These are phyloP conservation scores for Coniochaeta sp. DNA, from an alignment of 2,329 filamentous ascomycete genomes.

Conservation along the genomic window DNA sequence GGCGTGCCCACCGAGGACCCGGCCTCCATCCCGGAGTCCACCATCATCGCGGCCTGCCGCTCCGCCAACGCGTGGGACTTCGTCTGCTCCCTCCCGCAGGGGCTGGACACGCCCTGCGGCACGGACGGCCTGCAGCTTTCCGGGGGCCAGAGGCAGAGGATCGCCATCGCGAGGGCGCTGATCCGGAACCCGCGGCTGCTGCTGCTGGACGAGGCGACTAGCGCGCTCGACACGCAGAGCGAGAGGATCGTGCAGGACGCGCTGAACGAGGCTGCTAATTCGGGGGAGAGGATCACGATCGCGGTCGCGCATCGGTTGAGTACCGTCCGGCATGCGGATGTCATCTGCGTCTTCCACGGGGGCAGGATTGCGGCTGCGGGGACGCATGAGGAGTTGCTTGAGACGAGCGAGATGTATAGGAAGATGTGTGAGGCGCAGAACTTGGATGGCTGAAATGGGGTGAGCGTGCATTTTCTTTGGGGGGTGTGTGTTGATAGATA, in stretches of 20 bases:
- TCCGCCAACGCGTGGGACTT: conserved; percentile 52
- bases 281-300: conserved; percentile 46
- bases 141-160: conserved; percentile 65
- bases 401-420: conserved; percentile 8
- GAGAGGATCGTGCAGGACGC: conserved; percentile 60
- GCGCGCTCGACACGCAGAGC: conserved; percentile 55
- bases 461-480: too few relatives aligned
- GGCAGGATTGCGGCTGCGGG: conserved; percentile 16
- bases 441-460: too few relatives aligned
- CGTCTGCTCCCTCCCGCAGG: conserved; percentile 47
- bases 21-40: conserved; percentile 18
- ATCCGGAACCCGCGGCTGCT: conserved; percentile 60
- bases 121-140: conserved; percentile 62
- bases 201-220: conserved; percentile 68
- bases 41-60: conserved; percentile 41
- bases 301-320: conserved; percentile 58
- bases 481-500: too few relatives aligned
- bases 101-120: conserved; percentile 57
- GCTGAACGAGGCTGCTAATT: conserved; percentile 47
- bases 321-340: conserved; percentile 49
- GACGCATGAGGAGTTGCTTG: conserved; percentile 12
- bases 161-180: conserved; percentile 67
- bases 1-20: conserved; percentile 22
- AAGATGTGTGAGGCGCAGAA: not conserved
- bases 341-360: conserved; percentile 52